Evolutionary conservation across 192 early-diverging fungal genomes (phyloP), one percentile per base, ranked within the genome.

Genomic region (Kappamyces sp.): DNA sequence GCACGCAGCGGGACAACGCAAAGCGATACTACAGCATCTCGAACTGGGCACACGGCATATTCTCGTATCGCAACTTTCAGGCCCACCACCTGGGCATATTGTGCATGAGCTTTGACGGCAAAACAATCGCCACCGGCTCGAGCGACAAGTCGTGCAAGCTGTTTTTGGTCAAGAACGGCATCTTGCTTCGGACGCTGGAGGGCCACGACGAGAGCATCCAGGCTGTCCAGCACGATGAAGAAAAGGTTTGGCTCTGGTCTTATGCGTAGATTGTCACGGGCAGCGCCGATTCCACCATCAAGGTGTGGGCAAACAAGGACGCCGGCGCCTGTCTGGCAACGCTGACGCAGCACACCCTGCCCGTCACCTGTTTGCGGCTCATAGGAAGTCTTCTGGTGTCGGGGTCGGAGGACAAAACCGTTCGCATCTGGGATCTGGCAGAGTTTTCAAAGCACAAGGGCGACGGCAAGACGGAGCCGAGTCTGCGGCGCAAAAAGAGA

Each of bases 161-260:
- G 47, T 53, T 50, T 37, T 38, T 59, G 35, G 47, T 59, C 30
- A 48, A 37, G 22, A 46, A n/a, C 31, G 65, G 65, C 15, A 37
- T 42, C 33, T 48, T 39, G 30, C 2, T 68, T 2, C 30, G 37
- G 43, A 58, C 38, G n/a, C 62, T 60, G 9, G 37, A 12, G 22
- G 71, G 71, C 30, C 67, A 70, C 49, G 63, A 66, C 11, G 54
- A 69, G 40, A 38, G 49, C 0, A 54, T 67, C 2, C 63, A 40
- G 14, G 43, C 49, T 29, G 50, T 46, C 2, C 65, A 67, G 12
- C 37, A 59, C 43, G 52, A 62, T 22, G 63, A 66, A 4, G 51
- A 57, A 1, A 62, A 66, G 42, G 53, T 61, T 15, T 7, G 46
- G 3, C 34, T 29, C n/a, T 1, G 51, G 11, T 1, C 51, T 53